Percentiles rank a stretch among this genome's conserved stretches.
Conservation (phyloP, 2,329 filamentous ascomycete genomes). For the Ophiostoma ips region DNA sequence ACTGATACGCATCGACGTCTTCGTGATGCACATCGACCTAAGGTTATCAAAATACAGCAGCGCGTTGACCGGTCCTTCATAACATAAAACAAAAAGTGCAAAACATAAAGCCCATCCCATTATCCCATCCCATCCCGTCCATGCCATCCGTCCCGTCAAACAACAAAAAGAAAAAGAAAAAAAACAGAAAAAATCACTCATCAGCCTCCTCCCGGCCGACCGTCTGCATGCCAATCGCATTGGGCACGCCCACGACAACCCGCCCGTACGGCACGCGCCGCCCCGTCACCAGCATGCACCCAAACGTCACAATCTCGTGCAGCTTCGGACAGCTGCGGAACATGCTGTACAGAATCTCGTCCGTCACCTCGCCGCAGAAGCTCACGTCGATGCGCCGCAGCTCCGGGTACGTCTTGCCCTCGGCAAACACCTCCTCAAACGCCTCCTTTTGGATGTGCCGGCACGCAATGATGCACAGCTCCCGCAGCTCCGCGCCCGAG, state of each 20-base stretch:
- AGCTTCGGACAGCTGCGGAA: slow-evolving; percentile 51
- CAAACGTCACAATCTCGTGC: slow-evolving; percentile 47
- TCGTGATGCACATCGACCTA: too few species aligned
- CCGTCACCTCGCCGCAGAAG: slow-evolving; percentile 57
- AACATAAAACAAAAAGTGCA: too few species aligned
- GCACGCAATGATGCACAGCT: slow-evolving; percentile 69
- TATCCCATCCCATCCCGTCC: too few species aligned
- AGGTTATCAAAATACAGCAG: too few species aligned
- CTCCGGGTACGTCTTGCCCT: slow-evolving; percentile 47
- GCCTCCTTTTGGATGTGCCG: slow-evolving; percentile 62
- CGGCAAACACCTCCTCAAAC: slow-evolving; percentile 60
- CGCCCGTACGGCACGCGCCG: slow-evolving; percentile 39
- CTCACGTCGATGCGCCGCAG: slow-evolving; percentile 62
- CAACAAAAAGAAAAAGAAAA: too few species aligned
- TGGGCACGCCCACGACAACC: slow-evolving; percentile 44
- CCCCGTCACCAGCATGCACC: slow-evolving; percentile 47
- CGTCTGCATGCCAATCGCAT: slow-evolving; percentile 45
- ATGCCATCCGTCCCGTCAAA: too few species aligned
- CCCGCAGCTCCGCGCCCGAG: slow-evolving; percentile 51
- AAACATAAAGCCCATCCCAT: too few species aligned
- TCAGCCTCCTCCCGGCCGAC: slow-evolving; percentile 25
- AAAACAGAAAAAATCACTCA: not conserved
- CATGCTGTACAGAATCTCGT: slow-evolving; percentile 47
- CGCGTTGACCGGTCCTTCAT: too few species aligned
- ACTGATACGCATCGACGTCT: too few species aligned